These are phyloP conservation scores for Lactarius pseudohatsudake DNA, from an alignment of 768 basidiomycete species.

Conservation along the genomic window DNA sequence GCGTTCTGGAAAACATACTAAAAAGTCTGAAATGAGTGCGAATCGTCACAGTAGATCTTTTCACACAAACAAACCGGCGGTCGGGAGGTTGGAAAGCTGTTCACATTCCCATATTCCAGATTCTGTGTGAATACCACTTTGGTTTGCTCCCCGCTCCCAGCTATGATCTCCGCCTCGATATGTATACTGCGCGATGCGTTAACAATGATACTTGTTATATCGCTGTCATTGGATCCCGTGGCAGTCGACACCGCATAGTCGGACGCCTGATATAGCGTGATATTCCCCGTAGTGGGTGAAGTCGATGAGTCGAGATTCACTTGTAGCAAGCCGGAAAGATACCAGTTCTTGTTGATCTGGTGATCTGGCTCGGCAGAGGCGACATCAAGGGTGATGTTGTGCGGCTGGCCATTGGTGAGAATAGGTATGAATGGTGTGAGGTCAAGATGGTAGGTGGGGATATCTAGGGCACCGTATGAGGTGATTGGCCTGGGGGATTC, in stretches of 20 bases:
- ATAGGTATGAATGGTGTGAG: not conserved
- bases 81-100: slow-evolving; percentile 49
- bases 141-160: slow-evolving; percentile 59
- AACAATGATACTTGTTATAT: slow-evolving; percentile 16
- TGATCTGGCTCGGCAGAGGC: slow-evolving; percentile 66
- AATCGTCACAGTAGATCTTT: not conserved
- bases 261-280: slow-evolving; percentile 56
- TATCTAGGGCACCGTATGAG: not conserved
- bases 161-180: slow-evolving; percentile 65
- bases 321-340: slow-evolving; percentile 67
- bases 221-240: slow-evolving; percentile 44
- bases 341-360: slow-evolving; percentile 74
- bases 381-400: slow-evolving; percentile 72
- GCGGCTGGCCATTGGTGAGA: slow-evolving; percentile 39
- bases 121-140: slow-evolving; percentile 61
- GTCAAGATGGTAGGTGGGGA: not conserved
- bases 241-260: slow-evolving; percentile 52
- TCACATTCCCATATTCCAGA: slow-evolving; percentile 59
- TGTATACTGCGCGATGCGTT: too few species aligned
- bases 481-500: slow-evolving; percentile 53
- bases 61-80: slow-evolving; percentile 38
- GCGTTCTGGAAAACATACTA: slow-evolving; percentile 49
- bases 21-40: not conserved
- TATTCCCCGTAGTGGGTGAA: slow-evolving; percentile 65
- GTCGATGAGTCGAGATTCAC: slow-evolving; percentile 64